Evolutionary conservation across 371 early-diverging fungal species (phyloP), one percentile per base, ranked within the genome.

Genomic region (Coemansia sp.): DNA sequence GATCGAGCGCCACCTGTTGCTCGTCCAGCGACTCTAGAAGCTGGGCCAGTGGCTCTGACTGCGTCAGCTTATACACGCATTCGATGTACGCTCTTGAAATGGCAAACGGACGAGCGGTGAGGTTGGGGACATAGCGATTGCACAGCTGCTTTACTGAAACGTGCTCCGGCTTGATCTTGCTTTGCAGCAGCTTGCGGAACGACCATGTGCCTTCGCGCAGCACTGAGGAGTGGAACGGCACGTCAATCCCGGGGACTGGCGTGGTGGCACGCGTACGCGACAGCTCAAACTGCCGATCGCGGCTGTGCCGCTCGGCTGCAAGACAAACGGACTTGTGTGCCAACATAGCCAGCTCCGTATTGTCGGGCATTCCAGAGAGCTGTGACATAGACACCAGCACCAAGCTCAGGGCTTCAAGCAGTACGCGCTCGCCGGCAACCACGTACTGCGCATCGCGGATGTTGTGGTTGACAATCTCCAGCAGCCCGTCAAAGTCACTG

Each of bases 381-480:
- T 2, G 77, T 2, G 55, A 30, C 77, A 94, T 79, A 77, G 85
- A 86, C 4, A 31, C 90, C 63, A 96, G 83, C 16, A 93, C 90
- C 39, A 82, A 82, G 34, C 91, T 86, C 35, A 97, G 84, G 6
- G 86, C 85, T 50, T 91, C 92, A 48, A 97, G 77, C 78, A 87
- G 86, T 66, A 84, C 80, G 61, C 90, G 80, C 50, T 94, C 90
- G 76, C 98, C 98, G 55, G 98, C 92, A 38, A 93, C 90, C 35
- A 96, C 95, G 70, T 95, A 96, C 82, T 97, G 98, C 87, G 90
- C 87, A 85, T 90, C 93, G 63, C 92, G 92, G 38, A 97, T 97
- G 84, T 97, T 97, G 83, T 88, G 93, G 85, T 97, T 97, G 76
- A 95, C 97, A 72, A 97, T 93, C 72, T 97, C 97, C 58, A 95